Conservation (phyloP, 352 stramenopile genomes). For the Detonula confervacea region DNA sequence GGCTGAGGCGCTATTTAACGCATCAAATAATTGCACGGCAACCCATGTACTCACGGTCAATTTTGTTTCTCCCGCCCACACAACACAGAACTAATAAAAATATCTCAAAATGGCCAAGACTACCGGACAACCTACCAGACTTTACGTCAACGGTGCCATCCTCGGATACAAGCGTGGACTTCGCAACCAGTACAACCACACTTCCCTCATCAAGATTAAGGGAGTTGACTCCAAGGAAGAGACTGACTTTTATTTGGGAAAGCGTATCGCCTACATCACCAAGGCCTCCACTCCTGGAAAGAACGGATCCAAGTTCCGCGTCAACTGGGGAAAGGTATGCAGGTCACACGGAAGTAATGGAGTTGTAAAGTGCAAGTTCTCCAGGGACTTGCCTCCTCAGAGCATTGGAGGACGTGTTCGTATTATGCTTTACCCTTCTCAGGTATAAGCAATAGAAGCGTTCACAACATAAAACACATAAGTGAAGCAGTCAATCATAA, state of each 20-base stretch:
- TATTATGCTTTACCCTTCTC: conserved; percentile 99
- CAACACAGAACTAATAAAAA: too few relatives aligned
- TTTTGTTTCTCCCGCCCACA: too few relatives aligned
- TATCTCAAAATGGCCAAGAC: conserved; percentile 49
- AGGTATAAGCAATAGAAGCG: conserved; percentile 88
- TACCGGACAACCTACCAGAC: conserved; percentile 87
- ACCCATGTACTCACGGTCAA: too few relatives aligned
- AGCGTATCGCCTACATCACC: conserved; percentile 99
- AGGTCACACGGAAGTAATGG: conserved; percentile 98
- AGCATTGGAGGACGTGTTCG: conserved; percentile 96
- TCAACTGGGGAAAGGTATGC: conserved; percentile 99
- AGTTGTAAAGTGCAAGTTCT: conserved; percentile 98
- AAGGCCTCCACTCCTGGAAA: conserved; percentile 88
- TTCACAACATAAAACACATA: background rate
- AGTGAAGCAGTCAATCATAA: too few relatives aligned
- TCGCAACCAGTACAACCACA: conserved; percentile 97
- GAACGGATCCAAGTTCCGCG: conserved; percentile 96
- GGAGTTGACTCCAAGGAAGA: conserved; percentile 98
- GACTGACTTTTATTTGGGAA: conserved; percentile 99
- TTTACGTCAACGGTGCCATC: conserved; percentile 99
- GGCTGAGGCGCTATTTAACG: too few relatives aligned
- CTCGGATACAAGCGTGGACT: conserved; percentile 98
- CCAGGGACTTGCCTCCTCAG: conserved; percentile 94
- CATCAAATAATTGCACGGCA: too few relatives aligned
- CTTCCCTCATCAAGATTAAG: conserved; percentile 99